Conservation (phyloP, 2,329 filamentous ascomycete species). For the Pseudopithomyces chartarum region DNA sequence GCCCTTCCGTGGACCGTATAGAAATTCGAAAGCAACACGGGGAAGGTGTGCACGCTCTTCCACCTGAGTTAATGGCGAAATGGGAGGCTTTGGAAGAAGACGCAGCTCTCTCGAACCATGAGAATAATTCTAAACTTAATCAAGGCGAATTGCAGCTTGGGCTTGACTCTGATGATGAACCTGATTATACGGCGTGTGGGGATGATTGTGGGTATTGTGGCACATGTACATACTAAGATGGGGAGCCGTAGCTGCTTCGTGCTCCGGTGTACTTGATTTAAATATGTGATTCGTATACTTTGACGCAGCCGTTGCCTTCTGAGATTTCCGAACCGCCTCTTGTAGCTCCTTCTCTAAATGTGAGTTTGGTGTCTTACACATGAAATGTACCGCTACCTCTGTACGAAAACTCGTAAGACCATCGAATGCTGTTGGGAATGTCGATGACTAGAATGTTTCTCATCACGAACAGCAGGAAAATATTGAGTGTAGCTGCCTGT, state of each 20-base stretch:
- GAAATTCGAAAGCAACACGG: constrained; percentile 43
- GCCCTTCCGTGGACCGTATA: constrained; percentile 32
- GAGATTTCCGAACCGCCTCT: too few relatives aligned
- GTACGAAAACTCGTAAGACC: too few relatives aligned
- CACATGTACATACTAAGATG: constrained; percentile 34
- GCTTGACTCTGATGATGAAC: constrained; percentile 16
- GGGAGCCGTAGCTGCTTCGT: neutral
- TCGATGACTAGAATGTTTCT: too few relatives aligned
- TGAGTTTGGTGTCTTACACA: too few relatives aligned
- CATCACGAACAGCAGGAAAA: too few relatives aligned
- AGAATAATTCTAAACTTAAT: neutral
- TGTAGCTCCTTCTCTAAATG: too few relatives aligned
- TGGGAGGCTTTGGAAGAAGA: constrained; percentile 15
- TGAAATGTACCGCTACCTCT: too few relatives aligned
- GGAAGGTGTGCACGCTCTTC: constrained; percentile 29
- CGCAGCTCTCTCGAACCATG: neutral
- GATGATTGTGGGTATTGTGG: constrained; percentile 46
- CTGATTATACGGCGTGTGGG: constrained; percentile 44
- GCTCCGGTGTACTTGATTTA: too few relatives aligned
- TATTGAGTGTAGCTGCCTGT: too few relatives aligned
- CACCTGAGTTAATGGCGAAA: constrained; percentile 9
- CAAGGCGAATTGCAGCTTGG: constrained; percentile 6
- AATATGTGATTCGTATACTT: too few relatives aligned
- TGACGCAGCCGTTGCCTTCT: too few relatives aligned
- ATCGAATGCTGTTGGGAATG: too few relatives aligned